Conservation (phyloP, 1,284 basidiomycete genomes). For the Prillingera fragicola region DNA sequence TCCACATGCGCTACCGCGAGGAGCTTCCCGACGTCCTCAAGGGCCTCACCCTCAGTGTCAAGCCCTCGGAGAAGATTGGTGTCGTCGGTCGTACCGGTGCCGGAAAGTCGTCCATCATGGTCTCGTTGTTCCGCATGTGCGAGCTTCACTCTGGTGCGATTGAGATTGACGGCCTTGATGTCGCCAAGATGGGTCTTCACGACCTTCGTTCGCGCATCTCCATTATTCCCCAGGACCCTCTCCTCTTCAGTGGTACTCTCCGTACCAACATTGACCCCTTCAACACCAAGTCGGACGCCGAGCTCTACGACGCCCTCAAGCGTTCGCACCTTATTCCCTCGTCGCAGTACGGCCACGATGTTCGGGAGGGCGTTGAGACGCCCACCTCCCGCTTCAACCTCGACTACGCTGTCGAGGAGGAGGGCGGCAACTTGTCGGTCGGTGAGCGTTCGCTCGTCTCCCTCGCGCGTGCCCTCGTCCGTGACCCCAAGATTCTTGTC, state of each 20-base stretch:
- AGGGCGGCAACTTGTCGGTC: conserved; percentile 70
- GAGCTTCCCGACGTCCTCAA: conserved; percentile 53
- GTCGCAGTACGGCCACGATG: conserved; percentile 8
- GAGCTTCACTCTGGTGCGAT: conserved; percentile 49
- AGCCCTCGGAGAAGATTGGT: conserved; percentile 53
- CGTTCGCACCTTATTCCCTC: conserved; percentile 64
- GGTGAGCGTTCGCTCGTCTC: conserved; percentile 63
- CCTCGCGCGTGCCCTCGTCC: conserved; percentile 63
- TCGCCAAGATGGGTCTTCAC: conserved; percentile 52
- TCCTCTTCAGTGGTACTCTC: conserved; percentile 56
- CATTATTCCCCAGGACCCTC: conserved; percentile 81
- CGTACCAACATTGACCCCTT: conserved; percentile 69
- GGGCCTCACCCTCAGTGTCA: conserved; percentile 56
- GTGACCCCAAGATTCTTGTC: conserved; percentile 54
- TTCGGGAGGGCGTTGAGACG: conserved; percentile 23
- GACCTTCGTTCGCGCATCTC: conserved; percentile 50
- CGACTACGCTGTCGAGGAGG: conserved; percentile 75
- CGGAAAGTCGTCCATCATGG: conserved; percentile 59
- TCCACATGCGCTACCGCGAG: conserved; percentile 51
- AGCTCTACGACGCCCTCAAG: conserved; percentile 74
- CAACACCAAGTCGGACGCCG: conserved; percentile 64
- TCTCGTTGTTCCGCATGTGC: conserved; percentile 51
- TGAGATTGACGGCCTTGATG: conserved; percentile 49
- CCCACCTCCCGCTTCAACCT: conserved; percentile 60
- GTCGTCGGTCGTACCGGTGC: conserved; percentile 52